Evolutionary conservation across 805 yeast genomes (phyloP), one percentile per base, ranked within the genome.

Genomic region (Cephaloascus fragrans): DNA sequence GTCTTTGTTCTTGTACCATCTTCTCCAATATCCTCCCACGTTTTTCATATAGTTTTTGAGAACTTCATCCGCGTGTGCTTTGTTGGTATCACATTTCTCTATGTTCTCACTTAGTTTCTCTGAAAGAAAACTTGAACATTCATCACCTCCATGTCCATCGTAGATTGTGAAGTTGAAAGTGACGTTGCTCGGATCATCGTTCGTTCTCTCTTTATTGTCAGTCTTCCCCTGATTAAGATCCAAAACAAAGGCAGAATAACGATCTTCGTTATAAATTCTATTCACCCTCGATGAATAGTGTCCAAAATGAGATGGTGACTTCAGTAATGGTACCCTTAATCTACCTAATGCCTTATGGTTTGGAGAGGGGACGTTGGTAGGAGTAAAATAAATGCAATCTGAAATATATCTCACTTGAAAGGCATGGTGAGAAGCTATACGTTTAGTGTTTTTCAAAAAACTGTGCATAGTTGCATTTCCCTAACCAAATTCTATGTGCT

Each of bases 141-240:
- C 79, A 18, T 67, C 69, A 18, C 96, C 95, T 5, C 97, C 98
- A 60, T 93, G 98, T 8, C 98, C 98, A 60, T 93, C 98, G 57
- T 84, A 88, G 2, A 93, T 71, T 35, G 77, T 75, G 50, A 85
- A 79, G 47, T 75, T 77, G 61, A 90, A 83, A 16, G 62, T 51
- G 9, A 51, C 48, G 18, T 47, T 44, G 19, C 18, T 35, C 26
- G 3, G 39, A 32, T 10, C 35, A 37, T 28, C 35, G n/a, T 10
- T 26, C 28, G 33, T 19, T 34, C 32, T 36, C 26, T 12, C 19
- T n/a, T 4, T 36, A 35, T 8, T 36, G 37, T 12, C 35, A 39
- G 5, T 16, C 23, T 10, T 20, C 29, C 28, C 36, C n/a, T 19
- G 34, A 19, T 41, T 41, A 3, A 17, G 52, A 14, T 65, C 59